Evolutionary conservation across 148 eudicot genomes (phyloP).

Genomic region (Vaccinium corymbosum): DNA sequence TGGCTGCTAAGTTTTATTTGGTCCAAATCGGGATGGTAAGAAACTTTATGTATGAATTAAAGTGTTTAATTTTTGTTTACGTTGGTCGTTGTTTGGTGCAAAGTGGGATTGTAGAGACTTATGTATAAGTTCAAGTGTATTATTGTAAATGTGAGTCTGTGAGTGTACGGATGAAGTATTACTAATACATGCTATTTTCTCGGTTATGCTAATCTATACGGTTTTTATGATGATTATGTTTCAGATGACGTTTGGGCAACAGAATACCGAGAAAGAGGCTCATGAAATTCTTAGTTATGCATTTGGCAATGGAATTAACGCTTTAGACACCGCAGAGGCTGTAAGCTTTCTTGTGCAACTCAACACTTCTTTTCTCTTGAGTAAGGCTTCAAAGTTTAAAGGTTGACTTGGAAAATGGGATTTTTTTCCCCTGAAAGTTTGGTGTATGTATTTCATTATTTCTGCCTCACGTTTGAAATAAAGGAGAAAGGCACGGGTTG

Average conservation of each 20-base stretch:
- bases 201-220: not conserved
- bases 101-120: not conserved
- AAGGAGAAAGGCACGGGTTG: not conserved
- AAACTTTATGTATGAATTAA: not conserved
- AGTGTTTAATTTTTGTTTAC: not conserved
- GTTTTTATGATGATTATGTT: conserved; percentile 20
- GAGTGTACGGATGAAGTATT: not conserved
- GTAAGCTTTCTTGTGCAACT: conserved; percentile 39
- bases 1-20: not conserved
- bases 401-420: not conserved
- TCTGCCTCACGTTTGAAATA: not conserved
- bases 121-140: not conserved
- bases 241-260: conserved; percentile 97
- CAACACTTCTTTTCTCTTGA: conserved; percentile 6
- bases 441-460: not conserved
- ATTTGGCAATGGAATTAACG: conserved; percentile 76
- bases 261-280: conserved; percentile 94
- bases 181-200: not conserved
- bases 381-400: not conserved
- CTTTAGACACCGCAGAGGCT: conserved; percentile 80
- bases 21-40: not conserved
- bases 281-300: conserved; percentile 83
- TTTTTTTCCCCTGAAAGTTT: not conserved
- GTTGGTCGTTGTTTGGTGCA: not conserved
- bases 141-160: not conserved